These are phyloP conservation scores for Fusarium newnesense DNA, from an alignment of 2,329 filamentous ascomycete genomes.

Conservation along the genomic window DNA sequence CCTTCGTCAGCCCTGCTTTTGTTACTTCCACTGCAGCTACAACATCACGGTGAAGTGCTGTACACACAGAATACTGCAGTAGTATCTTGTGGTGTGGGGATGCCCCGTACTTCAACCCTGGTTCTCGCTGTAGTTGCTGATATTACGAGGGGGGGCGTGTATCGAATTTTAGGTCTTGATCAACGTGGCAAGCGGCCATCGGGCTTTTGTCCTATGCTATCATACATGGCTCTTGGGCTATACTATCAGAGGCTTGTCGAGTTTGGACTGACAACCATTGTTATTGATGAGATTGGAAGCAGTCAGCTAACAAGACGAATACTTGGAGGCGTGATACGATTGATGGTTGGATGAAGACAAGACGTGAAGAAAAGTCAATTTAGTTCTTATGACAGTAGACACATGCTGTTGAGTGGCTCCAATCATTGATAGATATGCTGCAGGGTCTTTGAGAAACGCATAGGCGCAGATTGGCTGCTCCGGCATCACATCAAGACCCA, in stretches of 20 bases:
- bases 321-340: background rate
- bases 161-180: constrained; percentile 39
- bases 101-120: constrained; percentile 32
- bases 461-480: constrained; percentile 23
- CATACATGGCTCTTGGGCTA: background rate
- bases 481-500: constrained; percentile 37
- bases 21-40: constrained; percentile 29
- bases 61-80: constrained; percentile 33
- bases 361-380: background rate
- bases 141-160: constrained; percentile 35
- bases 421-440: constrained; percentile 33
- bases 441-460: constrained; percentile 41
- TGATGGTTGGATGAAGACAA: background rate
- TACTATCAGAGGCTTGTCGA: constrained; percentile 1
- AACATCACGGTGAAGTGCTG: constrained; percentile 34
- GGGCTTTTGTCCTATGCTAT: constrained; percentile 22
- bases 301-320: background rate
- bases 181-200: constrained; percentile 50
- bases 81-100: constrained; percentile 41
- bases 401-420: constrained; percentile 6
- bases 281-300: background rate
- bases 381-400: background rate
- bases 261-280: background rate
- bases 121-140: constrained; percentile 31
- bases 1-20: constrained; percentile 35